A percentile compares a stretch with the other conserved stretches of the same genome.
Evolutionary conservation across 139 green algal genomes (phyloP).

Genomic region (Pycnococcus provasolii): DNA sequence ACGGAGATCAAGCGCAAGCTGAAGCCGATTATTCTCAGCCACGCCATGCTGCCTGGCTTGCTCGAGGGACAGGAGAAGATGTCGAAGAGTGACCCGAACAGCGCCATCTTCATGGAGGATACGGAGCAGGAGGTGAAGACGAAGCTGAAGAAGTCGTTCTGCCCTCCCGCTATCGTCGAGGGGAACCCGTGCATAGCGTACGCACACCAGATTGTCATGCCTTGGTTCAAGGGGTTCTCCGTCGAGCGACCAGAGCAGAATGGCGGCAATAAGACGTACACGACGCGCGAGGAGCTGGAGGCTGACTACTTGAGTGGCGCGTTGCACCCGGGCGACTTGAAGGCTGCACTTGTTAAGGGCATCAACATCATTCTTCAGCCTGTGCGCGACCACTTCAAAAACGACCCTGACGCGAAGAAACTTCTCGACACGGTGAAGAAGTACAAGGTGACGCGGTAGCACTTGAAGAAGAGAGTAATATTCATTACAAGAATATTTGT

Average conservation of each 20-base stretch:
- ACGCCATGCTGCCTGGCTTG: constrained; percentile 84
- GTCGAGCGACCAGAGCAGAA: constrained; percentile 52
- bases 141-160: constrained; percentile 99
- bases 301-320: constrained; percentile 66
- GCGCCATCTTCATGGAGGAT: constrained; percentile 83
- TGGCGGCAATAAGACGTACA: constrained; percentile 76
- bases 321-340: constrained; percentile 56
- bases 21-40: constrained; percentile 94
- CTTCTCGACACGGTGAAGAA: constrained; percentile 79
- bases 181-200: constrained; percentile 94
- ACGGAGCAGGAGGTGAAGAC: constrained; percentile 68
- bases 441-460: constrained; percentile 42
- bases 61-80: constrained; percentile 97
- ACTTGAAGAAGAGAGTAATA: no score
- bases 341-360: constrained; percentile 51
- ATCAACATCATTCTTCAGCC: constrained; percentile 90
- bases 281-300: constrained; percentile 51
- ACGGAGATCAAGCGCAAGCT: constrained; percentile 85
- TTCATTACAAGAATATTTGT: constrained; percentile 2
- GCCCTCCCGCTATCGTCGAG: constrained; percentile 52
- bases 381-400: constrained; percentile 90
- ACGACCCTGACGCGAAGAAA: constrained; percentile 73
- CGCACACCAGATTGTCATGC: constrained; percentile 80
- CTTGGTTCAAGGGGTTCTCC: constrained; percentile 73
- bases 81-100: constrained; percentile 92